A percentile compares a stretch with the other conserved stretches of the same genome.
Conservation (phyloP, 257 asterid genomes). For the Galeopsis tetrahit region DNA sequence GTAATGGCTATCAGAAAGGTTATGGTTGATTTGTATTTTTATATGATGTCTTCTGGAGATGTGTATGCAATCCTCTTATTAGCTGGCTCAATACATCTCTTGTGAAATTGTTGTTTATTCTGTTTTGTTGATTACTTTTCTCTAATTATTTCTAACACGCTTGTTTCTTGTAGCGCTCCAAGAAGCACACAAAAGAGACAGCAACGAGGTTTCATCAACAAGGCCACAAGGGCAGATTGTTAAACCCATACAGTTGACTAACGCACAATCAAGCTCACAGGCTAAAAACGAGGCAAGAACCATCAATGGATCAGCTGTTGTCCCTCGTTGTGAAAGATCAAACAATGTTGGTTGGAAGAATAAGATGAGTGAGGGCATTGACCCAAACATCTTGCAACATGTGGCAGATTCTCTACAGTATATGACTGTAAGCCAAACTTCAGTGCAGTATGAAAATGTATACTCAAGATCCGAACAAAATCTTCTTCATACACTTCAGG, state of each 20-base stretch:
- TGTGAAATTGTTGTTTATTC: background rate
- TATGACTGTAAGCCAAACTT: constrained; percentile 12
- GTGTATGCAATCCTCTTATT: no score
- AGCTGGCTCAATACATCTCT: background rate
- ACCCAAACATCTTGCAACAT: constrained; percentile 29
- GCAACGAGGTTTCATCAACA: background rate
- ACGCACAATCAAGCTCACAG: constrained; percentile 17
- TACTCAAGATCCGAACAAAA: constrained; percentile 1
- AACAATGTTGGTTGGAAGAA: background rate
- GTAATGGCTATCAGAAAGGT: no score
- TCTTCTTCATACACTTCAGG: constrained; percentile 22
- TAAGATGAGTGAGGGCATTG: constrained; percentile 9
- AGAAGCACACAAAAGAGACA: background rate
- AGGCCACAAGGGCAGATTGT: background rate
- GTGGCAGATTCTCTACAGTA: constrained; percentile 27
- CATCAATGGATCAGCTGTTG: background rate
- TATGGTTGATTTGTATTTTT: no score
- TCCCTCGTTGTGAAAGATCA: background rate
- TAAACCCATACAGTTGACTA: background rate
- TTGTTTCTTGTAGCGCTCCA: background rate
- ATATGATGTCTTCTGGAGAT: no score
- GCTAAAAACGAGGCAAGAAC: background rate
- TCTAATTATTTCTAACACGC: background rate
- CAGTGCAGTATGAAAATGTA: background rate
- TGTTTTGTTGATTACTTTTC: background rate